Base-by-base conservation (phyloP, 352 stramenopile species). In the Phytophthora pinifolia region DNA sequence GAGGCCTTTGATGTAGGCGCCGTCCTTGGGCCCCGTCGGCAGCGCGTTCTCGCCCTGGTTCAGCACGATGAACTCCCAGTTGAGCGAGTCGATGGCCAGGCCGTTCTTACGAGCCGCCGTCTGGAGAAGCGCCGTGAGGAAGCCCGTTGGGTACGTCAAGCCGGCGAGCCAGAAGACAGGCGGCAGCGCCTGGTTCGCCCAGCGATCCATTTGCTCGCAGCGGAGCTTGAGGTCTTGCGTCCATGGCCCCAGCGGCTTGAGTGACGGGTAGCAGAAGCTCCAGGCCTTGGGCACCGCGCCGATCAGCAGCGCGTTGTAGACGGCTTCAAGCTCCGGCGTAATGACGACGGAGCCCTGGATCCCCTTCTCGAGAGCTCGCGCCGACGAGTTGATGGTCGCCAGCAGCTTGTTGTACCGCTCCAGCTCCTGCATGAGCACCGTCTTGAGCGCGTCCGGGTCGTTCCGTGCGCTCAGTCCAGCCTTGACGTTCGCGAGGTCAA, bases 91-190 rank as follows among this genome's bases (percentile, higher is more conserved):
- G 45, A 99, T 98, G 8, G 92, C 92, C 49, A 98, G 83, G 15
- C 92, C 94, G 64, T 98, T 98, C 70, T 96, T 96, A 30, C 96
- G 88, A 14, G 96, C 95, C 42, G 86, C 89, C 0, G 90, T 98
- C 57, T 99, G 96, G 41, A 99, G 69, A 29, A 99, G 56, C n/a
- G 96, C 96, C 0, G 96, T 99, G 5, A 99, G 67, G 47, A 99
- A 98, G 4, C 91, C 89, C 22, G 93, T 98, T 15, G 96, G 96
- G 56, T 99, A 99, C 9, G 96, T 99, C 54, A 99, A 98, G 3
- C 92, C 95, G 3, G 89, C 80, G 6, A 99, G 83, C 96, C 96
- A 99, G 54, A 98, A 98, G 9, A 96, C 83, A 33, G 74, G 69
- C 13, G 95, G 95, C 18, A 97, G 65, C 0, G 67, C 74, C 20